phyloP scores from a whole-genome alignment of 139 green algal genomes.

The Chlamydomonas schloesseri region DNA sequence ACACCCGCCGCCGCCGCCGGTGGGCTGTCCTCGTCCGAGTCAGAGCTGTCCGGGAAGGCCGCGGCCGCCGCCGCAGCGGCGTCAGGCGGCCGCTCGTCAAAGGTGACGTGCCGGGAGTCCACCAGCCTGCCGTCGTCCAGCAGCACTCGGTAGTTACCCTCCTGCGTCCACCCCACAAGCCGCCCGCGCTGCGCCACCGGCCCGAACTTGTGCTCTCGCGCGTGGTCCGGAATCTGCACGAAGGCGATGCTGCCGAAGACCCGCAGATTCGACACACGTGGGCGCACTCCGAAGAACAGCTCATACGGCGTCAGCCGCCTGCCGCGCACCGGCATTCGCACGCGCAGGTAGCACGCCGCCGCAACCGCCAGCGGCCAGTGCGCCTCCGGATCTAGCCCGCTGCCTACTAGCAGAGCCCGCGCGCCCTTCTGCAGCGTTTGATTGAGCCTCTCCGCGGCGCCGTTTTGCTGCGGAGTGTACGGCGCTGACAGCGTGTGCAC shows the following conservation, averaged over 20 bases:
- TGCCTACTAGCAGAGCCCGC: background rate
- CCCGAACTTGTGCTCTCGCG: background rate
- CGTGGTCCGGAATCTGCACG: background rate
- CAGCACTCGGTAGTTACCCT: background rate
- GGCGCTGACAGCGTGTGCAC: slow-evolving; percentile 11
- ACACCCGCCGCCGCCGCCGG: no score
- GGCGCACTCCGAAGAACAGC: background rate
- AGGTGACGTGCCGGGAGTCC: background rate
- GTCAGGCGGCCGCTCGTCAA: background rate
- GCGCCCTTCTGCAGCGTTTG: no score
- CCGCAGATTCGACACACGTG: background rate
- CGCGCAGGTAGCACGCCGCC: background rate
- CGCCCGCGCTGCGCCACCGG: background rate
- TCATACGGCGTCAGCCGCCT: background rate
- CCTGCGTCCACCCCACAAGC: no score
- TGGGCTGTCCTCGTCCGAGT: no score
- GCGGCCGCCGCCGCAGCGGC: no score
- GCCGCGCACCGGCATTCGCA: background rate
- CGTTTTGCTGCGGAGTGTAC: slow-evolving; percentile 57
- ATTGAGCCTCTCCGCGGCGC: slow-evolving; percentile 52
- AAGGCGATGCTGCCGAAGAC: background rate
- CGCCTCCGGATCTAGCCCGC: background rate
- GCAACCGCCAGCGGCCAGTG: background rate
- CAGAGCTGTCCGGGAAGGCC: background rate
- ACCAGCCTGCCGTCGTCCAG: background rate